A percentile compares a stretch with the other conserved stretches of the same genome.
Evolutionary conservation across 371 early-diverging fungal genomes (phyloP).

Genomic region (Mortierella sp.): DNA sequence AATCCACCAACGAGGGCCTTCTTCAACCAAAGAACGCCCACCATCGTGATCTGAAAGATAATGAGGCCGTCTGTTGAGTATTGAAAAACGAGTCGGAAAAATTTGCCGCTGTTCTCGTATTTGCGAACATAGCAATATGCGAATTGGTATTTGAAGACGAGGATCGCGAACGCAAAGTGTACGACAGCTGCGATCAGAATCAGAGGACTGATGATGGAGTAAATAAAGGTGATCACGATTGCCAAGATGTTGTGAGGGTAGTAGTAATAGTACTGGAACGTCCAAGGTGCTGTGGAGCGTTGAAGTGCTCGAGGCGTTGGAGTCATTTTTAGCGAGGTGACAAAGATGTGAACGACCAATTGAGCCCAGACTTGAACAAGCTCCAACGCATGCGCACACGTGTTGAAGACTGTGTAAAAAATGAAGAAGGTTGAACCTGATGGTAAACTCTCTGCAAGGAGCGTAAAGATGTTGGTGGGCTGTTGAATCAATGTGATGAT

Average conservation of each 20-base stretch:
- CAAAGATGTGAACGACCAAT: conserved; percentile 54
- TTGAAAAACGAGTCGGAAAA: conserved; percentile 81
- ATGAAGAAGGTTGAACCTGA: conserved; percentile 85
- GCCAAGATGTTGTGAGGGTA: conserved; percentile 66
- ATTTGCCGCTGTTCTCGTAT: conserved; percentile 87
- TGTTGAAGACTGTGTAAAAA: conserved; percentile 83
- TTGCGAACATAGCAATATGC: conserved; percentile 88
- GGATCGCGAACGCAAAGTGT: conserved; percentile 81
- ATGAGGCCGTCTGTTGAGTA: conserved; percentile 85
- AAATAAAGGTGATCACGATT: conserved; percentile 86
- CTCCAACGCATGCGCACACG: conserved; percentile 75
- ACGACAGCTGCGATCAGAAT: conserved; percentile 82
- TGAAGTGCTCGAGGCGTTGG: conserved; percentile 78
- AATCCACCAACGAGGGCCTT: conserved; percentile 64
- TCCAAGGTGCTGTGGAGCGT: conserved; percentile 72
- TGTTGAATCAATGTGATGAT: conserved; percentile 68
- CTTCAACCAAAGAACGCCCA: conserved; percentile 79
- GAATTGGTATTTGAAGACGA: conserved; percentile 86
- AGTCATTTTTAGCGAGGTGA: conserved; percentile 56
- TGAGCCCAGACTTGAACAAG: conserved; percentile 73
- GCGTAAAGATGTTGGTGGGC: conserved; percentile 46
- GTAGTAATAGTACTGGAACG: conserved; percentile 82
- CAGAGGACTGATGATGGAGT: conserved; percentile 89
- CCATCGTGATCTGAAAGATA: conserved; percentile 90
- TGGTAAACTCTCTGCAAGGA: conserved; percentile 42